A percentile compares a stretch with the other conserved stretches of the same genome.
phyloP scores from a whole-genome alignment of 2,329 filamentous ascomycete species.

The Xylaria sp. region DNA sequence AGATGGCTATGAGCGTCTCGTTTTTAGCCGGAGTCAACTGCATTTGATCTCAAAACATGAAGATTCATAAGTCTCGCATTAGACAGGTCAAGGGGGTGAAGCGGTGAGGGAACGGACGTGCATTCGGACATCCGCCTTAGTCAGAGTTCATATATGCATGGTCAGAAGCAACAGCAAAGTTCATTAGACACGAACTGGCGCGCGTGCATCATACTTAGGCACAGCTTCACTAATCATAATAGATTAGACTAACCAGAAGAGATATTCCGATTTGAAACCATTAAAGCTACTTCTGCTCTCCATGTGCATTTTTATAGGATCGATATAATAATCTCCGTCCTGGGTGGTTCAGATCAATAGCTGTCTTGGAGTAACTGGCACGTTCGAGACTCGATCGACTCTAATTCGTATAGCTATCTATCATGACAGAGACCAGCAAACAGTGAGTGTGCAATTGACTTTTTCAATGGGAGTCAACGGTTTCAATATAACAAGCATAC shows the following conservation, averaged over 20 bases:
- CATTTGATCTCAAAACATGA: constrained; percentile 19
- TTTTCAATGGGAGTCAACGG: not conserved
- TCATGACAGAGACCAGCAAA: not conserved
- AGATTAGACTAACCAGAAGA: not conserved
- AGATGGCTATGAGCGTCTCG: not conserved
- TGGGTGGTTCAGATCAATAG: not conserved
- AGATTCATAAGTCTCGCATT: constrained; percentile 24
- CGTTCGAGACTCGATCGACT: not conserved
- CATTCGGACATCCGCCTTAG: constrained; percentile 9
- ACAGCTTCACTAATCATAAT: constrained; percentile 7
- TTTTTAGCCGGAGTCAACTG: constrained; percentile 3
- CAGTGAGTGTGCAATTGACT: not conserved
- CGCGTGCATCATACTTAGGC: not conserved
- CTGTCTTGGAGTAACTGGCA: not conserved
- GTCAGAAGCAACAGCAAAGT: not conserved
- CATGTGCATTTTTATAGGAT: not conserved
- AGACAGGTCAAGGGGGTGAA: not conserved
- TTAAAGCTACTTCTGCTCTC: not conserved
- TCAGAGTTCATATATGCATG: not conserved
- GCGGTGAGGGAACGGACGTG: not conserved
- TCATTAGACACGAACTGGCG: not conserved
- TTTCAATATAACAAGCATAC: not conserved
- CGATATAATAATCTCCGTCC: not conserved
- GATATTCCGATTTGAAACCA: not conserved
- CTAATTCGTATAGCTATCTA: not conserved